Percentiles rank a stretch among this genome's conserved stretches.
phyloP scores from a whole-genome alignment of 176 grass and related monocot species.

The Saccharum officinarum region DNA sequence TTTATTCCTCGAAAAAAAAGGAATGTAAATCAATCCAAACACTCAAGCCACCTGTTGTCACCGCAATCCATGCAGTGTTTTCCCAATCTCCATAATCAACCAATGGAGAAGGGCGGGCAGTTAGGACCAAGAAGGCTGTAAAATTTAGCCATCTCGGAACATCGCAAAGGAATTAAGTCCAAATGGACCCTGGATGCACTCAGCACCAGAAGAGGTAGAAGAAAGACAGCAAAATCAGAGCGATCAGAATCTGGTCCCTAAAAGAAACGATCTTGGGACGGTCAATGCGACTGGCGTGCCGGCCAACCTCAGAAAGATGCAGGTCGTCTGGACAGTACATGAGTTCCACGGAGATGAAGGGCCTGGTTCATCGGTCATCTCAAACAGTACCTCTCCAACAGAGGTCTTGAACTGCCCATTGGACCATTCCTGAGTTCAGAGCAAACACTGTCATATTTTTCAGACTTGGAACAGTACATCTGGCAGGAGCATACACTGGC shows the following conservation, averaged over 20 bases:
- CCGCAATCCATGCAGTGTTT: constrained; percentile 15
- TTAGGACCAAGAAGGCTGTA: constrained; percentile 29
- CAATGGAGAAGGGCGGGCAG: background rate
- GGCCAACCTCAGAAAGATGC: constrained; percentile 23
- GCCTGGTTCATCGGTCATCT: constrained; percentile 53
- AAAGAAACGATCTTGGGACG: constrained; percentile 53
- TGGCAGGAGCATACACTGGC: background rate
- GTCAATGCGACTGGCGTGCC: constrained; percentile 33
- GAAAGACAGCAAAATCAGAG: constrained; percentile 45
- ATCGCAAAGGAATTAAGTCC: background rate
- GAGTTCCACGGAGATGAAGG: constrained; percentile 73
- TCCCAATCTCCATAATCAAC: background rate
- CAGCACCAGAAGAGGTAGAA: constrained; percentile 50
- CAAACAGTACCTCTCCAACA: constrained; percentile 59
- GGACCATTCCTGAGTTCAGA: constrained; percentile 69
- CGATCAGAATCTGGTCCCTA: constrained; percentile 62
- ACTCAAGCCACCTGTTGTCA: constrained; percentile 1
- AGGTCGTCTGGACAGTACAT: constrained; percentile 54
- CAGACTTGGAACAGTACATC: background rate
- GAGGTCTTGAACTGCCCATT: constrained; percentile 70
- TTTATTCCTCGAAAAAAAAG: background rate
- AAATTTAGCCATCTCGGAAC: constrained; percentile 31
- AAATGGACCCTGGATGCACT: background rate
- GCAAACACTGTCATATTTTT: constrained; percentile 15
- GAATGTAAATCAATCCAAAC: background rate